Base-by-base conservation (phyloP, 1,139 yeast species). In the Suhomyces guaymorum region DNA sequence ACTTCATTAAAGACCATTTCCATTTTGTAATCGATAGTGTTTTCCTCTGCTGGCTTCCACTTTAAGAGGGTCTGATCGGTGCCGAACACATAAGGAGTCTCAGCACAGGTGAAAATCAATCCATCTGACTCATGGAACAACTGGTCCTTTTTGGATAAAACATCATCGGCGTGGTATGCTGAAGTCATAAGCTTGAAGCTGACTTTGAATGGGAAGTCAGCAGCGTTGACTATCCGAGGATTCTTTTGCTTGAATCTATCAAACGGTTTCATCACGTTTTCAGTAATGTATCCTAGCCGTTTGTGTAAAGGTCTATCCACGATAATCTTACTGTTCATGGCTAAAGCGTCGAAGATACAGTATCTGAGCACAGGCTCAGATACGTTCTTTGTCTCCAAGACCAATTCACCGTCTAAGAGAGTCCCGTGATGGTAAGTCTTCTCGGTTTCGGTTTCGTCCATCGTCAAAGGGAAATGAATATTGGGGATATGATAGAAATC, bases 31-130 rank as follows among this genome's bases (percentile, higher is more conserved):
- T 94, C 99, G 22, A 94, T 75, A 0, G 97, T 82, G 52, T 94
- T 94, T 59, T 92, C 98, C 42, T 87, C 86, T 7, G 95, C 89
- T 1, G 98, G 97, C 52, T 94, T 94, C 99, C 99, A 94, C 59
- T 94, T 94, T 37, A 94, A 63, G 30, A 85, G 57, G 2, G 83
- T 78, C 4, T 78, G 75, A 57, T 92, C 97, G 0, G 97, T 90
- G 9, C 97, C 97, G 46, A 82, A 79, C 4, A 78, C 73, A 60
- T 94, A 94, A 0, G 96, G 95, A 1, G 94, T 78, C 41, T 80
- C 88, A 22, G 94, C 86, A 48, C 96, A 87, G 2, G 99, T 94
- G 57, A 88, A 87, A 42, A 94, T 88, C 24, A 94, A 73, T 1
- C 99, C 99, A 62, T 94, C 99, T 1, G 95, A 82, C 38, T 86